phyloP scores from a whole-genome alignment of 495 filamentous ascomycete genomes.

The Xylaria cubensis region DNA sequence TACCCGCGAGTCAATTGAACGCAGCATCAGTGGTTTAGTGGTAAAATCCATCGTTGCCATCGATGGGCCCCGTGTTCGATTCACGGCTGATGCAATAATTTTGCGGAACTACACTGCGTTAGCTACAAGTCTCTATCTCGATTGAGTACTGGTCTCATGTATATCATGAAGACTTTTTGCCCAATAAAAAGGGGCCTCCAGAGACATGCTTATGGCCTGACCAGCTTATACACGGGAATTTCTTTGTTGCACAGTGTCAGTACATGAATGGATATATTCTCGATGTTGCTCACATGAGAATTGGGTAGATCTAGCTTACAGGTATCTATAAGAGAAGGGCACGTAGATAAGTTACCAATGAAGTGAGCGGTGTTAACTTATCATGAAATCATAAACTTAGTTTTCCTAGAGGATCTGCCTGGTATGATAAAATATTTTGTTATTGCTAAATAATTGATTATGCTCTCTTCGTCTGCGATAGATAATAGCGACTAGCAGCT shows the following conservation, averaged over 20 bases:
- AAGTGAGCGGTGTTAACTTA: background rate
- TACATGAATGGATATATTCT: background rate
- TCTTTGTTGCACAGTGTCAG: too few relatives aligned
- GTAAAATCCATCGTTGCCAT: slow-evolving; percentile 62
- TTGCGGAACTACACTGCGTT: background rate
- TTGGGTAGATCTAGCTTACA: background rate
- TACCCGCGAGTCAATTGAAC: background rate
- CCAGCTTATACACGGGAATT: too few relatives aligned
- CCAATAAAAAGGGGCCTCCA: too few relatives aligned
- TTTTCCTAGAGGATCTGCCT: too few relatives aligned
- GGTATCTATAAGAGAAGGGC: background rate
- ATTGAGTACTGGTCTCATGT: too few relatives aligned
- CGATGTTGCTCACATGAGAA: too few relatives aligned
- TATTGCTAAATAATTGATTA: too few relatives aligned
- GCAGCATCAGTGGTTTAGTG: slow-evolving; percentile 55
- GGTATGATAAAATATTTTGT: too few relatives aligned
- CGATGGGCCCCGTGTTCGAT: slow-evolving; percentile 60
- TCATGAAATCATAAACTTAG: background rate
- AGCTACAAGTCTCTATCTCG: too few relatives aligned
- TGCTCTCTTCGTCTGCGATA: too few relatives aligned
- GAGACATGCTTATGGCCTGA: too few relatives aligned
- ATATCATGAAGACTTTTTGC: too few relatives aligned
- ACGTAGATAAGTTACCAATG: background rate
- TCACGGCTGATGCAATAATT: slow-evolving; percentile 51
- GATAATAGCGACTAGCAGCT: background rate